Evolutionary conservation across 1,139 yeast genomes (phyloP).

Genomic region (Komagataea norvegica): DNA sequence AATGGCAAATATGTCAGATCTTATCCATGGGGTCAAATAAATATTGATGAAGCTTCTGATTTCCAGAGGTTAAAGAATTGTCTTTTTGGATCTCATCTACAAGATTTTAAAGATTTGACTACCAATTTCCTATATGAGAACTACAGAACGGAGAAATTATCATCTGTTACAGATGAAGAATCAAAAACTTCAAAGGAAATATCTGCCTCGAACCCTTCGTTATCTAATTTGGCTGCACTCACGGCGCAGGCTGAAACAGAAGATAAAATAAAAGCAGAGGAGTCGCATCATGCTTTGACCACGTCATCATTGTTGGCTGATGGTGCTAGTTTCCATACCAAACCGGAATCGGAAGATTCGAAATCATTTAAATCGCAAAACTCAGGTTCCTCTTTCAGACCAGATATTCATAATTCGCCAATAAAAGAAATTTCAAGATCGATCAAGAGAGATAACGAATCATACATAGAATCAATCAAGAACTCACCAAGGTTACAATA

Average conservation of each 20-base stretch:
- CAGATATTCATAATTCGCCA: slow-evolving; percentile 28
- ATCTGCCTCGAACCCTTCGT: slow-evolving; percentile 39
- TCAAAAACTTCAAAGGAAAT: neutral
- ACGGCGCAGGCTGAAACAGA: slow-evolving; percentile 22
- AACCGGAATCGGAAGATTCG: neutral
- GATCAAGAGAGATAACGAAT: slow-evolving; percentile 35
- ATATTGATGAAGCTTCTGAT: slow-evolving; percentile 57
- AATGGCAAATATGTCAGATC: slow-evolving; percentile 60
- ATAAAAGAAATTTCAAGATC: slow-evolving; percentile 32
- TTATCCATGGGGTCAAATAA: slow-evolving; percentile 76
- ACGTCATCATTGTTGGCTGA: slow-evolving; percentile 10
- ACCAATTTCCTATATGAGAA: slow-evolving; percentile 76
- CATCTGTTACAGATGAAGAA: slow-evolving; percentile 33
- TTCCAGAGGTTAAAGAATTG: slow-evolving; percentile 61
- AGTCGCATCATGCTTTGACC: slow-evolving; percentile 6
- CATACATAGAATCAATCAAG: slow-evolving; percentile 46
- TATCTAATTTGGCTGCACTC: slow-evolving; percentile 60
- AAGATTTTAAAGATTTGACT: slow-evolving; percentile 76
- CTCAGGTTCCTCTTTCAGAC: slow-evolving; percentile 14
- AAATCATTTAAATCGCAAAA: slow-evolving; percentile 12
- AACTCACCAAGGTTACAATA: slow-evolving; percentile 40
- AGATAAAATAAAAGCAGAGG: slow-evolving; percentile 1
- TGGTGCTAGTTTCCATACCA: slow-evolving; percentile 1
- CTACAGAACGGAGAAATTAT: slow-evolving; percentile 68
- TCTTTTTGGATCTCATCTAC: slow-evolving; percentile 68